Conservation (phyloP, 208 protist genomes). For the Angomonas deanei region DNA sequence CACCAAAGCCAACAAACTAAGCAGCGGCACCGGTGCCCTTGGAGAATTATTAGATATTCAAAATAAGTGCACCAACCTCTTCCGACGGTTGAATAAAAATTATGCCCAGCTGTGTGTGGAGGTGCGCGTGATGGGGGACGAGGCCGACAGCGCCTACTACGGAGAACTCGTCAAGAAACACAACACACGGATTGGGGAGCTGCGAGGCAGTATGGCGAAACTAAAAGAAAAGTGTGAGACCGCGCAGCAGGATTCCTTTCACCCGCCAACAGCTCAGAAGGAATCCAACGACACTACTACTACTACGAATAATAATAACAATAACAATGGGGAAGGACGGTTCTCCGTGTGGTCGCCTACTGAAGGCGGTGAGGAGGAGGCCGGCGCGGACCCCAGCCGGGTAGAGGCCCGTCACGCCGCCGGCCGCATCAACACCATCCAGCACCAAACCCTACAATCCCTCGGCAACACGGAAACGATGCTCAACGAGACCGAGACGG, state of each 20-base stretch:
- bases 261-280: too few species aligned
- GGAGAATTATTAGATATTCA: not conserved
- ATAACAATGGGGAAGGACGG: not conserved
- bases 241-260: not conserved
- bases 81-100: conserved; percentile 29
- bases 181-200: conserved; percentile 10
- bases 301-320: not conserved
- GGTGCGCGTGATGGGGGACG: conserved; percentile 46
- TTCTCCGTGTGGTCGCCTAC: not conserved
- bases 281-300: too few species aligned
- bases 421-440: conserved; percentile 37
- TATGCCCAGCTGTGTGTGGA: conserved; percentile 56
- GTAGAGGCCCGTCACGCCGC: conserved; percentile 29
- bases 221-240: conserved; percentile 8
- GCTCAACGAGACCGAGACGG: conserved; percentile 62
- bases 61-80: conserved; percentile 4
- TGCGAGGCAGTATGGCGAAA: conserved; percentile 19
- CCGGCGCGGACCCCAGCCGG: conserved; percentile 18
- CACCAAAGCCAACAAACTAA: not conserved
- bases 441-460: conserved; percentile 52
- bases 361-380: conserved; percentile 4
- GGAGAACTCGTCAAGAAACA: conserved; percentile 14
- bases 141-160: conserved; percentile 21
- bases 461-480: conserved; percentile 54
- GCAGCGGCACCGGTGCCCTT: not conserved